Evolutionary conservation across 2,329 filamentous ascomycete genomes (phyloP).

Genomic region (Thelonectria blattea): DNA sequence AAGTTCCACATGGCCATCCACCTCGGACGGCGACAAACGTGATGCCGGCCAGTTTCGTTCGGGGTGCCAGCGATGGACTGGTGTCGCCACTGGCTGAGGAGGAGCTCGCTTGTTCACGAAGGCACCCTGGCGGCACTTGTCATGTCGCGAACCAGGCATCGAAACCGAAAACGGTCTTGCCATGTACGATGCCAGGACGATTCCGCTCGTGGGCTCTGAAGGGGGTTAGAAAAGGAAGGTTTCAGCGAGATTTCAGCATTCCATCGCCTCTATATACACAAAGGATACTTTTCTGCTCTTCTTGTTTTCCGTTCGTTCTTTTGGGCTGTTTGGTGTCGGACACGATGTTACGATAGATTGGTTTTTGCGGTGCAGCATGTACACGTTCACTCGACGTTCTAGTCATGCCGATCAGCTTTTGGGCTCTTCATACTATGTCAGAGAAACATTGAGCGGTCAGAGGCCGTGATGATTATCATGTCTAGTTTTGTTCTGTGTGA

Average conservation of each 20-base stretch:
- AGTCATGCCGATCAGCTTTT: background rate
- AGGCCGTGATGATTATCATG: no score
- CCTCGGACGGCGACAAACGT: conserved; percentile 11
- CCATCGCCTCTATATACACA: conserved; percentile 28
- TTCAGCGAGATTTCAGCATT: conserved; percentile 30
- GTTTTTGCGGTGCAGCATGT: background rate
- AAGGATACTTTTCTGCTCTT: conserved; percentile 3
- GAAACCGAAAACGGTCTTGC: background rate
- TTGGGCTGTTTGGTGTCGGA: background rate
- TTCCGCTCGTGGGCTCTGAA: conserved; percentile 16
- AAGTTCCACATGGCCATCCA: background rate
- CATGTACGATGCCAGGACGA: conserved; percentile 7
- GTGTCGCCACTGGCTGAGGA: background rate
- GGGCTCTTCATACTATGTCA: background rate
- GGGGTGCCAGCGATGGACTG: background rate
- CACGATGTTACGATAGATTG: background rate
- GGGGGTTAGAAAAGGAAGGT: conserved; percentile 22
- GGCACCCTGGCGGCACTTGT: background rate
- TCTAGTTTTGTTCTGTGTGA: background rate
- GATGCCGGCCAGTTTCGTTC: conserved; percentile 16
- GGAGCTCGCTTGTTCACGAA: background rate
- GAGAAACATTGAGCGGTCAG: background rate
- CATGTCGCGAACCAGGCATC: conserved; percentile 1
- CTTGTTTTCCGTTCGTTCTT: background rate
- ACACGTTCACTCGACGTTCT: background rate